phyloP scores from a whole-genome alignment of 1,284 basidiomycete genomes.

The Microbotryum violaceum region DNA sequence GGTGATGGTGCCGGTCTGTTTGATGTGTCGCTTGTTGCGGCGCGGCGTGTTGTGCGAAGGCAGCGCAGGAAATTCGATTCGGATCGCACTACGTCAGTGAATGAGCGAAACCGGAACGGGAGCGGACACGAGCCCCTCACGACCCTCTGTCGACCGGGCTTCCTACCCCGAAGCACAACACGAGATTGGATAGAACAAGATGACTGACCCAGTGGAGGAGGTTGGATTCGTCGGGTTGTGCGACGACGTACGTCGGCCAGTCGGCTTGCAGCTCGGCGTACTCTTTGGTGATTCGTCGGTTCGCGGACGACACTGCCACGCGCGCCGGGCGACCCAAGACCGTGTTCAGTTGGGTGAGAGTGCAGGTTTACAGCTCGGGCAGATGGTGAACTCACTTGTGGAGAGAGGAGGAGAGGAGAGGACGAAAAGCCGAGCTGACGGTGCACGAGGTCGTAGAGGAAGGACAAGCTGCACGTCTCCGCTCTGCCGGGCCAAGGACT shows the following conservation, averaged over 20 bases:
- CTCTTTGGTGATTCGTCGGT: slow-evolving; percentile 25
- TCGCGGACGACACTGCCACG: slow-evolving; percentile 7
- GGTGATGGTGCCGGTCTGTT: slow-evolving; percentile 23
- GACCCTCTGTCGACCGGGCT: background rate
- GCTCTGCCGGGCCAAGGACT: too few relatives aligned
- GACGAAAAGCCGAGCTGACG: too few relatives aligned
- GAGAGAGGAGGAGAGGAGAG: too few relatives aligned
- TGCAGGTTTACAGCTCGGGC: too few relatives aligned
- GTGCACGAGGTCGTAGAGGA: too few relatives aligned
- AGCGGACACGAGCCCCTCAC: background rate
- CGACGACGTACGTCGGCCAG: slow-evolving; percentile 15
- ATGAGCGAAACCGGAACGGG: background rate
- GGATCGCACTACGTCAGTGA: too few relatives aligned
- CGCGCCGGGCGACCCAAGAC: too few relatives aligned
- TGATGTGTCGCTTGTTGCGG: background rate
- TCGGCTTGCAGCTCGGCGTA: slow-evolving; percentile 26
- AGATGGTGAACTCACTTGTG: too few relatives aligned
- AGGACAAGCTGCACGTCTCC: too few relatives aligned
- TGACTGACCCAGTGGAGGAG: slow-evolving; percentile 30
- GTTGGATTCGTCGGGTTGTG: slow-evolving; percentile 26
- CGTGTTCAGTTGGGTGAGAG: too few relatives aligned
- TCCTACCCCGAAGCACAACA: too few relatives aligned
- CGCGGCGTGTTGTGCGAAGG: background rate
- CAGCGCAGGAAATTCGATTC: background rate
- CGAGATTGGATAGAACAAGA: background rate